These are phyloP conservation scores for Penicillium sp. DNA, from an alignment of 2,329 filamentous ascomycete species.

Conservation along the genomic window DNA sequence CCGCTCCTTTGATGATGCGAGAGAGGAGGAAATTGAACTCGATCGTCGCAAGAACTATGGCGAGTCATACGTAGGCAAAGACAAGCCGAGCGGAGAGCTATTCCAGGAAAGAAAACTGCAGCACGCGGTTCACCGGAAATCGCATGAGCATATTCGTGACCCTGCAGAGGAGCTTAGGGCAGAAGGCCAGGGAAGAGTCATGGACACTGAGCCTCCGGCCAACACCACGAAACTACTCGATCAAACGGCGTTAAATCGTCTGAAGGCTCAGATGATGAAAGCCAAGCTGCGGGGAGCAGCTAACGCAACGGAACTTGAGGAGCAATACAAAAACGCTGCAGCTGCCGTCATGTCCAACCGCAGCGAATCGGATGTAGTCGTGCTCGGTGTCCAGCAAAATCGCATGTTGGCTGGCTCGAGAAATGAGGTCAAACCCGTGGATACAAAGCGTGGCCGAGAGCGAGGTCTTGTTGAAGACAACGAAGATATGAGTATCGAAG, in stretches of 20 bases:
- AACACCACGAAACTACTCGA: slow-evolving; percentile 55
- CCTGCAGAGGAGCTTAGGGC: slow-evolving; percentile 33
- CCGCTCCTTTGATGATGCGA: slow-evolving; percentile 80
- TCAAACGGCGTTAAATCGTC: slow-evolving; percentile 74
- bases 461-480: slow-evolving; percentile 83
- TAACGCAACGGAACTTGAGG: slow-evolving; percentile 69
- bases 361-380: slow-evolving; percentile 63
- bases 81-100: slow-evolving; percentile 81
- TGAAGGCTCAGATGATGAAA: slow-evolving; percentile 94
- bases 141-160: slow-evolving; percentile 24
- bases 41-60: slow-evolving; percentile 80
- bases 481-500: slow-evolving; percentile 90
- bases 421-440: slow-evolving; percentile 69
- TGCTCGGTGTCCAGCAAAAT: slow-evolving; percentile 82
- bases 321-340: slow-evolving; percentile 68
- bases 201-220: slow-evolving; percentile 51
- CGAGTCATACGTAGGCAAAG: slow-evolving; percentile 73
- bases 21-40: slow-evolving; percentile 87
- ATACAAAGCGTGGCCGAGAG: slow-evolving; percentile 75
- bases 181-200: slow-evolving; percentile 50
- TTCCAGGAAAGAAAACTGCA: slow-evolving; percentile 68
- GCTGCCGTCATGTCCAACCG: slow-evolving; percentile 55
- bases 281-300: slow-evolving; percentile 77
- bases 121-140: slow-evolving; percentile 44
- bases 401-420: slow-evolving; percentile 73